Percentiles rank a stretch among this genome's conserved stretches.
Evolutionary conservation across 139 green algal genomes (phyloP).

Genomic region (Chlorella sorokiniana): DNA sequence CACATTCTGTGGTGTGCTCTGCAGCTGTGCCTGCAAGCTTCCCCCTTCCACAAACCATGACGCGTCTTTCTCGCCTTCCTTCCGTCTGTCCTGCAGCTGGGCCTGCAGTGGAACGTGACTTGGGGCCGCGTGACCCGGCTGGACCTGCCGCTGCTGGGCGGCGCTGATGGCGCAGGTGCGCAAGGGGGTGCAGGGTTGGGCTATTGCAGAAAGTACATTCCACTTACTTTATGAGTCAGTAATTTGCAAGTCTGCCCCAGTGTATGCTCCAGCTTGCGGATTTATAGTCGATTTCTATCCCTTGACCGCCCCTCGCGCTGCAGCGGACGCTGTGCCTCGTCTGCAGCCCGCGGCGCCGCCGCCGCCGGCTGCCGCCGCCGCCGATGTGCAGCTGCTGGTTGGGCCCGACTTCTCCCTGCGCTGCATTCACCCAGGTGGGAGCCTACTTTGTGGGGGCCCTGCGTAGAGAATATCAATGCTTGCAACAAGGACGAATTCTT

Average conservation of each 20-base stretch:
- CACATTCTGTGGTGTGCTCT: neutral
- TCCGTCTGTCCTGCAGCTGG: slow-evolving; percentile 9
- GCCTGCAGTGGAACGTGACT: slow-evolving; percentile 51
- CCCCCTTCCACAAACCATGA: too few relatives aligned
- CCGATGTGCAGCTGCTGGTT: slow-evolving; percentile 34
- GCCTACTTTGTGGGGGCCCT: neutral
- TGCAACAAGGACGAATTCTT: neutral
- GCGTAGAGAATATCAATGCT: neutral
- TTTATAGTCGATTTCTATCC: too few relatives aligned
- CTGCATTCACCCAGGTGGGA: slow-evolving; percentile 53
- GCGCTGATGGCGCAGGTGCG: neutral
- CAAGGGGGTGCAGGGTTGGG: neutral
- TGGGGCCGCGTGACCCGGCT: slow-evolving; percentile 30
- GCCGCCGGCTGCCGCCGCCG: neutral
- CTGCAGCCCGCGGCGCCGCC: neutral
- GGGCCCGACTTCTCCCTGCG: slow-evolving; percentile 41
- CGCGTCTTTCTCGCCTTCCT: too few relatives aligned
- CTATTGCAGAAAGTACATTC: too few relatives aligned
- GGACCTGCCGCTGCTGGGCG: slow-evolving; percentile 3
- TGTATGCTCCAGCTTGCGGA: too few relatives aligned
- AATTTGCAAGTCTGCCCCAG: too few relatives aligned
- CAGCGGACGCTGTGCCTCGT: neutral
- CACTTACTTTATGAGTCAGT: too few relatives aligned
- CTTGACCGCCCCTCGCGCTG: neutral
- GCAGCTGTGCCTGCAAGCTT: too few relatives aligned